phyloP scores from a whole-genome alignment of 2,329 filamentous ascomycete species.

The Trichophaea hybrida region DNA sequence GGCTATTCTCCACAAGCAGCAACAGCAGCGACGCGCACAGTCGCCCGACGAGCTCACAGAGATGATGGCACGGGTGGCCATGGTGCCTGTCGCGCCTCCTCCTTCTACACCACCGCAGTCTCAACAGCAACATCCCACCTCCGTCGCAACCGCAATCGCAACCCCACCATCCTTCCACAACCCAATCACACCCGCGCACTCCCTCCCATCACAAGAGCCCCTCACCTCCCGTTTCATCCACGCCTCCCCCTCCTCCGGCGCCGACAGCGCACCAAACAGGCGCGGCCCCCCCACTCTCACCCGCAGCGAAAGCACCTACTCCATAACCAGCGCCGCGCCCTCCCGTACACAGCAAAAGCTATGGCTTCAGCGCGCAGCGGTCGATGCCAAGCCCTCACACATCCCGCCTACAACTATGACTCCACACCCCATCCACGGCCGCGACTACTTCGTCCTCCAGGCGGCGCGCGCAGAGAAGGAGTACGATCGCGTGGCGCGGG shows the following conservation, averaged over 20 bases:
- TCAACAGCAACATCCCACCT: neutral
- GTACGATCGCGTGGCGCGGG: constrained; percentile 19
- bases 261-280: neutral
- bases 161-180: neutral
- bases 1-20: neutral
- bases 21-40: neutral
- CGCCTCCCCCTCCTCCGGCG: neutral
- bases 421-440: neutral
- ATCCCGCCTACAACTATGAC: neutral
- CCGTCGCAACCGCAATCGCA: neutral
- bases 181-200: constrained; percentile 6
- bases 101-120: neutral
- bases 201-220: constrained; percentile 19
- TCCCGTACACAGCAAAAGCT: constrained; percentile 23
- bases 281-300: neutral
- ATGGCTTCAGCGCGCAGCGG: constrained; percentile 19
- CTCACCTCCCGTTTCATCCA: constrained; percentile 23
- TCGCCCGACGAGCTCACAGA: neutral
- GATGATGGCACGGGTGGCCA: neutral
- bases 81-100: neutral
- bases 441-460: neutral
- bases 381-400: no score
- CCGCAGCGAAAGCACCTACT: constrained; percentile 3
- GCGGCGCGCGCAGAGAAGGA: constrained; percentile 6
- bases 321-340: neutral